Conservation (phyloP, 208 protist species). For the Crithidia fasciculata region DNA sequence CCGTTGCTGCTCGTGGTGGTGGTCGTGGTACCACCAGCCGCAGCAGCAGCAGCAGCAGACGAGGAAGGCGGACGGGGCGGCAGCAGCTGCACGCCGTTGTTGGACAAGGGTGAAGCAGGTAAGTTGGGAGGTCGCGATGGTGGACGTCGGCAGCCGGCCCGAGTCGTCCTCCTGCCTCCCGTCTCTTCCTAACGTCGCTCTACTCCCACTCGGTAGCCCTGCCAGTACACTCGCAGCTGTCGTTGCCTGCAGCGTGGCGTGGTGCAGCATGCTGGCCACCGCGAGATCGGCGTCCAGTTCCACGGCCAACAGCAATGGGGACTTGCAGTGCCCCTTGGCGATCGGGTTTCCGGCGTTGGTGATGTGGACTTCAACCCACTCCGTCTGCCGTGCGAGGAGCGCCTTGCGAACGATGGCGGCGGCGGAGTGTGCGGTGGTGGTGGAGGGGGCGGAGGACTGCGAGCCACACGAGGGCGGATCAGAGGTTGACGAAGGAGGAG, state of each 20-base stretch:
- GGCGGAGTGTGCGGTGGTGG: neutral
- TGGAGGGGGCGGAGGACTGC: too few species aligned
- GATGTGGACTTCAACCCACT: conserved; percentile 44
- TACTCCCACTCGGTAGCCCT: neutral
- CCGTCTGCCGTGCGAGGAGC: neutral
- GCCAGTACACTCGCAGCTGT: conserved; percentile 3
- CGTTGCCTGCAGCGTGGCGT: conserved; percentile 26
- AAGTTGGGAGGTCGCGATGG: neutral
- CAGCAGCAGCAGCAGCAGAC: neutral
- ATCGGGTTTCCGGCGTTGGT: conserved; percentile 39
- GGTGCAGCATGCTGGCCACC: conserved; percentile 44
- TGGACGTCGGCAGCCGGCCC: neutral
- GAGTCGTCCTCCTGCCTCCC: neutral
- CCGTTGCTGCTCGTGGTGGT: too few species aligned
- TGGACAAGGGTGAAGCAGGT: neutral
- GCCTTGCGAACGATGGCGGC: neutral
- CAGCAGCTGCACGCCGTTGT: neutral
- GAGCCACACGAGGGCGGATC: too few species aligned
- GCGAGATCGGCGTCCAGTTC: conserved; percentile 35
- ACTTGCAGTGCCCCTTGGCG: conserved; percentile 31
- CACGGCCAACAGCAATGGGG: conserved; percentile 41
- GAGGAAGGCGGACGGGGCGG: neutral
- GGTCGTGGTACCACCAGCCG: neutral
- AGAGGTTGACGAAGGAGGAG: neutral
- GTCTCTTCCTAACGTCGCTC: neutral